A percentile compares a stretch with the other conserved stretches of the same genome.
phyloP scores from a whole-genome alignment of 805 yeast species.

The Metschnikowia cerradonensis region DNA sequence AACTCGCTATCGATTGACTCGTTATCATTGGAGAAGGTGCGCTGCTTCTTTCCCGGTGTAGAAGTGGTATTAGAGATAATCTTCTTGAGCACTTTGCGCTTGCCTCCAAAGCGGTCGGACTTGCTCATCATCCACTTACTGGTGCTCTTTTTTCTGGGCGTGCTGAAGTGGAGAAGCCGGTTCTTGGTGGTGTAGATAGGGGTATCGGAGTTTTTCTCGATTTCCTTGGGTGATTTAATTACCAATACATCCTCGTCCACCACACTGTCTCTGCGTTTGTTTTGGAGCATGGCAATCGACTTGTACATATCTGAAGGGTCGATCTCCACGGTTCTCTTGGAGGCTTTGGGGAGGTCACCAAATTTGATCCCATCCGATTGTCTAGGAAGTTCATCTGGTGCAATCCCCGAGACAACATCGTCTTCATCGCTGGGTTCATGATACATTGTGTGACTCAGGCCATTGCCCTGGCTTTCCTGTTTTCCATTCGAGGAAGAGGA shows the following conservation, averaged over 20 bases:
- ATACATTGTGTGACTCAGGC: conserved; percentile 23
- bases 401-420: conserved; percentile 7
- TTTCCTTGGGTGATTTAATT: conserved; percentile 73
- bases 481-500: conserved; percentile 13
- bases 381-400: not conserved
- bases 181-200: conserved; percentile 34
- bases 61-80: conserved; percentile 21
- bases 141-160: conserved; percentile 3
- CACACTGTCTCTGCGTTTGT: conserved; percentile 27
- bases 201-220: conserved; percentile 38
- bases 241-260: conserved; percentile 71
- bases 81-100: conserved; percentile 23
- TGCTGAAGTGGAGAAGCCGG: conserved; percentile 1
- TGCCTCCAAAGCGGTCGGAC: conserved; percentile 4
- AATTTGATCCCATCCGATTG: conserved; percentile 45
- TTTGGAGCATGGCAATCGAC: conserved; percentile 78
- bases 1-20: conserved; percentile 14
- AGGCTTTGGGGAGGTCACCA: conserved; percentile 57
- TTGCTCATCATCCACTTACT: conserved; percentile 11
- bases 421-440: conserved; percentile 44
- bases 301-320: conserved; percentile 81
- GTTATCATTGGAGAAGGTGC: conserved; percentile 5
- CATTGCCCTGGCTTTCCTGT: conserved; percentile 6
- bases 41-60: conserved; percentile 1
- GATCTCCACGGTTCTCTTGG: conserved; percentile 39